Evolutionary conservation across 139 green algal genomes (phyloP).

Genomic region (Bryopsis sp.): DNA sequence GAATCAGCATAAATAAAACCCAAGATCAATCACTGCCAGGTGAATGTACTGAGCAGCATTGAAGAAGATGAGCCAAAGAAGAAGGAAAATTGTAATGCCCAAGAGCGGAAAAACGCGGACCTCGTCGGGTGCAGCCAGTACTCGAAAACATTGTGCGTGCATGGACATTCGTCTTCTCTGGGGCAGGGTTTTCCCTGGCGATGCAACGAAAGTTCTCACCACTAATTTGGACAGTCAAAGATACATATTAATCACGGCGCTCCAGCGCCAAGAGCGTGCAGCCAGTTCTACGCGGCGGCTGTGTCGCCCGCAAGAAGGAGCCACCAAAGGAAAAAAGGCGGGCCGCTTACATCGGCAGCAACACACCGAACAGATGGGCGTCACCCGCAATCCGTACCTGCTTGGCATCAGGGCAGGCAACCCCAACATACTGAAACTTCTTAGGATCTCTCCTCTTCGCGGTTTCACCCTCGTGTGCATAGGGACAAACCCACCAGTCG

Average conservation of each 20-base stretch:
- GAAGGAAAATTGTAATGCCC: background rate
- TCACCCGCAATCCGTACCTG: too few relatives aligned
- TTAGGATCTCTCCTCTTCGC: slow-evolving; percentile 71
- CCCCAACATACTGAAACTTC: slow-evolving; percentile 53
- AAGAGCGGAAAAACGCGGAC: slow-evolving; percentile 10
- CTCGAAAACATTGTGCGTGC: slow-evolving; percentile 29
- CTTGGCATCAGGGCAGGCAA: slow-evolving; percentile 25
- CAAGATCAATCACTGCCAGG: background rate
- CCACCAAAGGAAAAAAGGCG: too few relatives aligned
- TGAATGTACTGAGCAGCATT: background rate
- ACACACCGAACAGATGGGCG: too few relatives aligned
- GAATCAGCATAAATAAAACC: background rate
- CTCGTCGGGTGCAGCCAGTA: slow-evolving; percentile 25
- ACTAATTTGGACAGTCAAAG: too few relatives aligned
- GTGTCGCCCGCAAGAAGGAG: too few relatives aligned
- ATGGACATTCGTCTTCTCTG: slow-evolving; percentile 27
- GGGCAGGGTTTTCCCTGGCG: slow-evolving; percentile 24
- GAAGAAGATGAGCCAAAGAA: background rate
- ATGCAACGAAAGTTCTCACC: too few relatives aligned
- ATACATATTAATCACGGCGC: too few relatives aligned
- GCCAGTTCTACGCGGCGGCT: too few relatives aligned
- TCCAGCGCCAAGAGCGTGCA: too few relatives aligned
- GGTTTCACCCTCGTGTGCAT: slow-evolving; percentile 81
- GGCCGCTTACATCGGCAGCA: too few relatives aligned
- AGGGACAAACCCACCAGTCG: slow-evolving; percentile 75